Evolutionary conservation across 1,284 basidiomycete species (phyloP).

Genomic region (Malassezia globosa): DNA sequence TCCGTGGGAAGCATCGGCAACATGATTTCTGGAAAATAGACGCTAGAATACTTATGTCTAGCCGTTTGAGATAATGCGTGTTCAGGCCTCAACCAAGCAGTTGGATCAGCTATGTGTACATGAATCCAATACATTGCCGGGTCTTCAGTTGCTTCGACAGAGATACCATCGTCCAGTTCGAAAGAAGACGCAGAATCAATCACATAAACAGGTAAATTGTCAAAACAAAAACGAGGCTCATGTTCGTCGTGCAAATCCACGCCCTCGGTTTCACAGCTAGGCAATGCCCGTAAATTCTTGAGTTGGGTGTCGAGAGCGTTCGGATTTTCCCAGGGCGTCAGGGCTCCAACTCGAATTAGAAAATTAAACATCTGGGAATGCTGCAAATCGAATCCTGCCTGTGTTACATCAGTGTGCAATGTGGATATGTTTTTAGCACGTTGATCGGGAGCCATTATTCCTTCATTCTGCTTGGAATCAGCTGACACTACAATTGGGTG

Average conservation of each 20-base stretch:
- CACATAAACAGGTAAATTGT: constrained; percentile 67
- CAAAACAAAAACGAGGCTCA: constrained; percentile 50
- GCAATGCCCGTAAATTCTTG: constrained; percentile 11
- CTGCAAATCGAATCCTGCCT: constrained; percentile 23
- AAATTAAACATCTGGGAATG: constrained; percentile 26
- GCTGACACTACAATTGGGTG: constrained; percentile 16
- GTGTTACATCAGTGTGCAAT: neutral
- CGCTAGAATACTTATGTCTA: constrained; percentile 20
- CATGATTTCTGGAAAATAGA: constrained; percentile 33
- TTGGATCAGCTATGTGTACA: constrained; percentile 86
- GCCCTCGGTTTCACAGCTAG: constrained; percentile 1
- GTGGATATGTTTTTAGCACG: too few species aligned
- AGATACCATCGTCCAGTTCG: constrained; percentile 90
- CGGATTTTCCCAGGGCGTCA: constrained; percentile 33
- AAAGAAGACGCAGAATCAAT: constrained; percentile 71
- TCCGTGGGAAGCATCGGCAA: constrained; percentile 52
- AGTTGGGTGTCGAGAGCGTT: constrained; percentile 22
- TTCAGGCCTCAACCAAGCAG: constrained; percentile 62
- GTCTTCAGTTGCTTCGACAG: constrained; percentile 52
- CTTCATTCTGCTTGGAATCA: too few species aligned
- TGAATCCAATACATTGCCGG: constrained; percentile 62
- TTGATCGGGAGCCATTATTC: too few species aligned
- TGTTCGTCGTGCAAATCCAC: constrained; percentile 1
- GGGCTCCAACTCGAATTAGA: constrained; percentile 21
- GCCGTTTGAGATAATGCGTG: constrained; percentile 50